Evolutionary conservation across 2,329 filamentous ascomycete genomes (phyloP), one percentile per base, ranked within the genome.

Genomic region (Talaromyces piceae): DNA sequence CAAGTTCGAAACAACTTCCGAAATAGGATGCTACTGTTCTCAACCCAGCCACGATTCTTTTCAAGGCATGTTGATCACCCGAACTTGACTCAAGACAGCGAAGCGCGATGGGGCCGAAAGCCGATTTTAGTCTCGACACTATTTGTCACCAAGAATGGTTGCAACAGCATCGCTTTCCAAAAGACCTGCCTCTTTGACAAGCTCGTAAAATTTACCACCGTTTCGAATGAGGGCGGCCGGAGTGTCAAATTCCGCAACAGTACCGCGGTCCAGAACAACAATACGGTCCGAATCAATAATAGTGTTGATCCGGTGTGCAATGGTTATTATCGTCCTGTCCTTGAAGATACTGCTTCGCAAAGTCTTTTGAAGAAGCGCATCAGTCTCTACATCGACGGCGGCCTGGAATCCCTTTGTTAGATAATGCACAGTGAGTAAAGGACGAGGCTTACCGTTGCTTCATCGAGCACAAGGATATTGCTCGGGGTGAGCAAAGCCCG

Each of bases 271-370:
- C 5, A 98, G 80, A 46, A 98, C 93, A 30, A 98, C 84, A 56
- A 98, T 93, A 47, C 91, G 83, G 72, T 98, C 91, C 55, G 79
- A 83, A 63, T 86, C 82, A 12, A 98, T 79, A 62, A 98, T 97
- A 9, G 93, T 98, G 73, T 97, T 97, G 74, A 98, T 95, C 50
- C 93, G 85, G 74, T 98, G 93, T 23, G 93, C 93, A 63, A 98
- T 95, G 1, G 93, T 98, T 69, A 98, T 95, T 69, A 98, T 97
- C 31, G 93, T 98, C 49, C 89, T 83, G 70, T 96, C 89, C 55
- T 84, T 79, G 73, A 98, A 98, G 67, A 83, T 77, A 60, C 71
- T 78, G 63, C 77, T 82, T 51, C 82, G 76, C 45, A 85, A 67
- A 18, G 82, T 84, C 30, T 78, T 76, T 67, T 85, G 82, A 51